These are phyloP conservation scores for Arabidopsis thaliana DNA, from an alignment of 345 rosid species.

Conservation along the genomic window DNA sequence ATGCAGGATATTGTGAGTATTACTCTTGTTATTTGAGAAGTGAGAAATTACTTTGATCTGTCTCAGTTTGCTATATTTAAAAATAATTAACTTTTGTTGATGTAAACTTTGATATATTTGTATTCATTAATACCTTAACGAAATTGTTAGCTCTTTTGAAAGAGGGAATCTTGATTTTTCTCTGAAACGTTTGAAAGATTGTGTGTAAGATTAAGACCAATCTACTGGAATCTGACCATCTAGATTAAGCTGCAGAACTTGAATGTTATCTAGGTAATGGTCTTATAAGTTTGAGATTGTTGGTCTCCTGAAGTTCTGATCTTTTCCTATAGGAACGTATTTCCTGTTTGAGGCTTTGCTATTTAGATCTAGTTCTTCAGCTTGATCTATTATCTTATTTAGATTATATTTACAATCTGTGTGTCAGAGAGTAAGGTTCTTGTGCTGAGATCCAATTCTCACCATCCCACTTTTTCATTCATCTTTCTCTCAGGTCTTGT, in stretches of 20 bases:
- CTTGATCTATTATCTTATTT: conserved; percentile 18
- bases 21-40: conserved; percentile 25
- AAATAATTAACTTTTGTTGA: not conserved
- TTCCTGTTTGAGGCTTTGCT: conserved; percentile 23
- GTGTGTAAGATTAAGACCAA: not conserved
- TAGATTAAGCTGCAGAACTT: conserved; percentile 4
- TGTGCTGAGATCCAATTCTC: conserved; percentile 27
- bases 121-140: not conserved
- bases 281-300: conserved; percentile 15
- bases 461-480: conserved; percentile 16
- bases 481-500: conserved; percentile 64
- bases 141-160: conserved; percentile 3
- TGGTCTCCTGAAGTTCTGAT: conserved; percentile 20
- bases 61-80: not conserved
- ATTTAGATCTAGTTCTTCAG: conserved; percentile 13
- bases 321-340: not conserved
- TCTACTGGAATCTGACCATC: conserved; percentile 15
- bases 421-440: conserved; percentile 13
- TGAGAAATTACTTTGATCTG: conserved; percentile 9
- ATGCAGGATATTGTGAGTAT: conserved; percentile 98
- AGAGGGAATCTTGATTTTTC: not conserved
- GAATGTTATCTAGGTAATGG: conserved; percentile 19
- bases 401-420: not conserved
- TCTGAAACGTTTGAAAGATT: not conserved
- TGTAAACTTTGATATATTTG: not conserved